A percentile compares a stretch with the other conserved stretches of the same genome.
These are phyloP conservation scores for Oryza coarctata DNA, from an alignment of 176 grass and related monocot species.

Conservation along the genomic window DNA sequence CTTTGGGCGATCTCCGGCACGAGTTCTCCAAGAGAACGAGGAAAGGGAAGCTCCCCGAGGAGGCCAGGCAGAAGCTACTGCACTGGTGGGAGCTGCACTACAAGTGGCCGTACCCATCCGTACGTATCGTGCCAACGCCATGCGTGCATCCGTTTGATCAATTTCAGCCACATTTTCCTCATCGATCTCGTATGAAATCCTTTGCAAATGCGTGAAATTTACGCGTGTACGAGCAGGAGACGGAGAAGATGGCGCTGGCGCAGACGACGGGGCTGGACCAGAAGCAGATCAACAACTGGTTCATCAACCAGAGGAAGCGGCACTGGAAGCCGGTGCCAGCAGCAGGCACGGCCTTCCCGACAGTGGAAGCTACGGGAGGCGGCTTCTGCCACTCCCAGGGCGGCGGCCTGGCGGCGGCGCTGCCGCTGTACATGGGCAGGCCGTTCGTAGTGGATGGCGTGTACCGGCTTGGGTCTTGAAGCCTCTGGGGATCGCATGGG, in stretches of 20 bases:
- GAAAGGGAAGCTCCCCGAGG: constrained; percentile 92
- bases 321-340: constrained; percentile 84
- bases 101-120: constrained; percentile 97
- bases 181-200: no score
- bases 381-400: constrained; percentile 39
- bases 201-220: background rate
- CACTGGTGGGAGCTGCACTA: constrained; percentile 93
- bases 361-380: constrained; percentile 36
- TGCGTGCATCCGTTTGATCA: no score
- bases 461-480: constrained; percentile 64
- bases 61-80: constrained; percentile 78
- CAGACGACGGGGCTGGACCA: constrained; percentile 84
- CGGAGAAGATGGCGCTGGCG: constrained; percentile 74
- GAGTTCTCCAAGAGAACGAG: constrained; percentile 88
- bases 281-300: constrained; percentile 99
- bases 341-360: constrained; percentile 57
- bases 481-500: background rate
- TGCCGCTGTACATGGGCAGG: constrained; percentile 50
- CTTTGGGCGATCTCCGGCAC: constrained; percentile 68
- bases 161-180: background rate
- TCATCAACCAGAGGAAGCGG: constrained; percentile 97
- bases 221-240: constrained; percentile 42
- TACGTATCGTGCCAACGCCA: constrained; percentile 27
- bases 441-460: constrained; percentile 45
- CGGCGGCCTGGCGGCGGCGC: background rate